Base-by-base conservation (phyloP, 371 early-diverging fungal genomes). In the Sanchytrium tribonematis region DNA sequence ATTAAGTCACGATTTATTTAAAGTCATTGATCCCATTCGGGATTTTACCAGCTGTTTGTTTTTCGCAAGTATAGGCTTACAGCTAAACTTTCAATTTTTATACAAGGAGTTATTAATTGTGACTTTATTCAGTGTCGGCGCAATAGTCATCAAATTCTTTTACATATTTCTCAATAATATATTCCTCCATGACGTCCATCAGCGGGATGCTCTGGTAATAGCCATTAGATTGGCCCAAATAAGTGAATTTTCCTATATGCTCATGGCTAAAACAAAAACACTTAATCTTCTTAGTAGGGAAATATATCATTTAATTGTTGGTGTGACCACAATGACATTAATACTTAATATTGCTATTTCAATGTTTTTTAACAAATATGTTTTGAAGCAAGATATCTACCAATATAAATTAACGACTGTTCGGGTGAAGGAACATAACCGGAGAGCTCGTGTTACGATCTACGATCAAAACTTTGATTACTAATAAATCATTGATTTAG, bases 41-140 rank as follows among this genome's bases (percentile, higher is more conserved):
- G 81, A 82, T 73, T 66, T 83, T 30, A 83, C 83, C 77, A 78
- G 79, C 5, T 79, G 80, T 29, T 72, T 83, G 5, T 84, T 84
- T 72, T 84, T 84, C 75, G 82, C 84, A 0, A 74, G 80, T n/a
- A 81, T 84, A 68, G 85, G 85, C 1, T 72, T 84, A 1, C 85
- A 84, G 73, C 75, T 83, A 1, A 82, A 83, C 68, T 83, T 83
- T 0, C 74, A 76, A 1, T 84, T 84, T 71, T 72, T 84, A 65
- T 74, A 78, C 0, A 78, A 79, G 1, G 79, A 83, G 70, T 79
- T 76, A n/a, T 69, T 77, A 69, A 69, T 83, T 1, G 71, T 84
- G 1, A 66, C 82, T 29, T 74, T 76, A 0, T 66, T 84, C 27
- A 79, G 83, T 0, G 74, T 74, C 1, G 77, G 71, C 1, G 78